Base-by-base conservation (phyloP, 768 basidiomycete species). In the Porpolomopsis calyptriformis region DNA sequence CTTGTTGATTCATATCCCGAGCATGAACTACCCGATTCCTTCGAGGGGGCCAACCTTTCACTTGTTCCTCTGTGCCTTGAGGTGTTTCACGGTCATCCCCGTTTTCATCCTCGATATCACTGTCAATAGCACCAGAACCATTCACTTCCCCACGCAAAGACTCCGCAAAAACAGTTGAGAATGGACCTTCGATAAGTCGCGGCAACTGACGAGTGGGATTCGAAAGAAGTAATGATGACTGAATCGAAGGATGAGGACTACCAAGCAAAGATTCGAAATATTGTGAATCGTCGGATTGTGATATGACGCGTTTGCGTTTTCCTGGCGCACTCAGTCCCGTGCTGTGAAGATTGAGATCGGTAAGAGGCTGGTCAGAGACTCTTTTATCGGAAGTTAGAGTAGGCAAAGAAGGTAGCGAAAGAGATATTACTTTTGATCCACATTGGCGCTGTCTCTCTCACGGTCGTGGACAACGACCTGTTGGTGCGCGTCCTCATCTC, bases 121-220 rank as follows among this genome's bases (percentile, higher is more conserved):
- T 37, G n/a, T 38, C 35, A 12, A 27, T 27, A 14, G 50, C 56
- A 23, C 24, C 29, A 19, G 50, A 43, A 41, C 16, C 39, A n/a
- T 2, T n/a, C 43, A 6, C 22, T 23, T 2, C 14, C 47, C 1
- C 45, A 19, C 46, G 40, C n/a, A 44, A 49, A 33, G 52, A 43
- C 0, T 52, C 52, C 3, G 52, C 48, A 39, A 62, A 60, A 6
- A 52, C 47, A 20, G 54, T 62, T 2, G 60, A 50, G 43, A 63
- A 65, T 7, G 59, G 56, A n/a, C 61, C 64, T 34, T 66, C 59
- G 1, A 55, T 43, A 11, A 64, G 50, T 49, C 51, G 9, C 44
- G 52, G 31, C 43, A 46, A 24, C 45, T 23, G 35, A 45, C 49
- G 43, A 39, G 26, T 9, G 2, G 46, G 24, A 47, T 47, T 26